Evolutionary conservation across 352 stramenopile species (phyloP), one percentile per base, ranked within the genome.

Genomic region (Globisporangium okanoganense): DNA sequence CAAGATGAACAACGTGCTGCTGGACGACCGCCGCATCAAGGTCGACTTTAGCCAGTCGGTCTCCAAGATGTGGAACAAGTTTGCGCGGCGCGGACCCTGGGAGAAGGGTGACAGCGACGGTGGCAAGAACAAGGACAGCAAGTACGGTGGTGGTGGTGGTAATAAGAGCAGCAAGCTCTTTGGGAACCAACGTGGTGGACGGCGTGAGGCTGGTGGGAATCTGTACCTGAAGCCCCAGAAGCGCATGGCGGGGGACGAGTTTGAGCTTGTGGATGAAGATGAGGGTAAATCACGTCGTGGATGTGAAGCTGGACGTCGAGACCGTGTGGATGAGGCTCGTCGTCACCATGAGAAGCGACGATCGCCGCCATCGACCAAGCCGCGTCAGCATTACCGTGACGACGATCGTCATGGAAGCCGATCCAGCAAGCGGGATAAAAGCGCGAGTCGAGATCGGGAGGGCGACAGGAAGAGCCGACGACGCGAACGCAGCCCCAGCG

Each of bases 1-100:
- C 61, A 99, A 99, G 86, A 99, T 99, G 98, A 99, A 99, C 78
- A 99, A 99, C 81, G 96, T 98, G 13, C 72, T 99, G 25, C 88
- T 99, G 20, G 98, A 99, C 77, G 97, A 99, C 70, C 86, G 97
- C 20, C 88, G 97, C 33, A 90, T 95, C 58, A 95, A 95, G 68
- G 86, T 95, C 27, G 97, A 99, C 72, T 99, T 99, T 60, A 98
- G 85, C 64, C 98, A 99, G 69, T 98, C 92, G 31, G 97, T 99
- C 1, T 93, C 95, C 7, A 99, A 99, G 70, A 73, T 99, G 7
- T 99, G 97, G 97, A 97, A 98, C 74, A 88, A 92, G 51, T 76
- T 91, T 62, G 79, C 85, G 45, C 72, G 82, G 13, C 73, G 78
- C 6, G 49, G 49, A 1, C 74, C 76, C 41, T 88, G 78, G 71